A percentile compares a stretch with the other conserved stretches of the same genome.
phyloP scores from a whole-genome alignment of 805 yeast species.

The Ogataea naganishii region DNA sequence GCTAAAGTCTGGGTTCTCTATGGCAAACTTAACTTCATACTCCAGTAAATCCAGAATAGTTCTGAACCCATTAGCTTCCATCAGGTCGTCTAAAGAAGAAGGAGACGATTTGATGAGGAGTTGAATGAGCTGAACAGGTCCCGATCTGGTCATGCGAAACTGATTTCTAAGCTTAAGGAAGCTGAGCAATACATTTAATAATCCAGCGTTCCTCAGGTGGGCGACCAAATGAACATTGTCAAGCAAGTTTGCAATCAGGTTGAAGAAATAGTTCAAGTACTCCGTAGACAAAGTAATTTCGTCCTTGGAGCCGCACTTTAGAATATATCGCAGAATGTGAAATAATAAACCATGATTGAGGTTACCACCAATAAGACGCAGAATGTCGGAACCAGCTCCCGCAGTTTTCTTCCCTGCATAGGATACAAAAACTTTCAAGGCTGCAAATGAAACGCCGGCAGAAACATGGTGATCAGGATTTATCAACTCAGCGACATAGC shows the following conservation, averaged over 20 bases:
- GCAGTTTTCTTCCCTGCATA: slow-evolving; percentile 54
- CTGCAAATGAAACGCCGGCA: slow-evolving; percentile 43
- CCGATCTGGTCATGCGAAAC: slow-evolving; percentile 49
- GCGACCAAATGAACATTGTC: slow-evolving; percentile 46
- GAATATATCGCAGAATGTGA: slow-evolving; percentile 60
- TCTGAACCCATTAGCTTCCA: slow-evolving; percentile 57
- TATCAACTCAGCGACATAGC: slow-evolving; percentile 63
- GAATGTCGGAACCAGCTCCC: slow-evolving; percentile 74
- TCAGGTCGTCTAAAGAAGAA: slow-evolving; percentile 55
- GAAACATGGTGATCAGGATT: slow-evolving; percentile 56
- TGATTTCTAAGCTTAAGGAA: slow-evolving; percentile 46
- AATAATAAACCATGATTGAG: slow-evolving; percentile 78
- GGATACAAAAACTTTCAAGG: slow-evolving; percentile 59
- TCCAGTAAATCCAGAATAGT: slow-evolving; percentile 51
- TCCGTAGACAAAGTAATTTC: slow-evolving; percentile 19
- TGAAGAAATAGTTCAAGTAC: slow-evolving; percentile 37
- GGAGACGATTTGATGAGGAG: slow-evolving; percentile 30
- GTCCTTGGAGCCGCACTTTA: slow-evolving; percentile 32
- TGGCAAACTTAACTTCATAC: slow-evolving; percentile 56
- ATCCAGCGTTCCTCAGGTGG: slow-evolving; percentile 65
- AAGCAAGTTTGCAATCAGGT: slow-evolving; percentile 52
- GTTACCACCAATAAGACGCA: slow-evolving; percentile 75
- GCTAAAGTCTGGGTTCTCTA: slow-evolving; percentile 49
- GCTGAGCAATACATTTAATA: slow-evolving; percentile 55
- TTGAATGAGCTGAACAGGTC: slow-evolving; percentile 53